These are phyloP conservation scores for Picochlorum costavermella DNA, from an alignment of 139 green algal genomes.

Conservation along the genomic window DNA sequence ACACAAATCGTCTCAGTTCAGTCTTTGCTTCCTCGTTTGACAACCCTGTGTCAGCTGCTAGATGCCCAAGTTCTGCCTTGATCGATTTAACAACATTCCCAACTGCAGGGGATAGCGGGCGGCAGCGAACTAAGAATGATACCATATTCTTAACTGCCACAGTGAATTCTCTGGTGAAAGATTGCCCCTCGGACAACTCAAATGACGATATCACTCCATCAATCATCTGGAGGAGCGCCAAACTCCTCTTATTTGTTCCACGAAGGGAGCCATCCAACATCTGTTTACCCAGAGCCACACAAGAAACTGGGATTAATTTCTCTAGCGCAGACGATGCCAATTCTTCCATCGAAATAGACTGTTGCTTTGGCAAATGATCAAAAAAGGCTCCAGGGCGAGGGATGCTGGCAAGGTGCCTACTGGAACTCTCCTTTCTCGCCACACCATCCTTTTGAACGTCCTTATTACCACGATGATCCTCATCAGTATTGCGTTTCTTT, in stretches of 20 bases:
- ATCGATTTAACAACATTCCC: conserved; percentile 84
- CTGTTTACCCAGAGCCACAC: conserved; percentile 70
- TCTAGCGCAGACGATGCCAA: conserved; percentile 10
- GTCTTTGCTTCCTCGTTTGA: conserved; percentile 44
- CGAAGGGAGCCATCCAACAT: conserved; percentile 68
- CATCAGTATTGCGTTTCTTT: neutral
- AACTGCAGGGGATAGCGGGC: conserved; percentile 78
- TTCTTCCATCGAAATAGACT: conserved; percentile 18
- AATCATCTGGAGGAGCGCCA: conserved; percentile 81
- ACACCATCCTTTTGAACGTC: neutral
- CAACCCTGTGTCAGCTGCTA: conserved; percentile 23
- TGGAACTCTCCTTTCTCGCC: neutral
- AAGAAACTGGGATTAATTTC: conserved; percentile 47
- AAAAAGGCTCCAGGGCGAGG: conserved; percentile 61
- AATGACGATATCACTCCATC: conserved; percentile 51
- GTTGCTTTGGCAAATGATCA: conserved; percentile 72
- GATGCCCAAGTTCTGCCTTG: conserved; percentile 53
- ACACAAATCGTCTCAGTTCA: conserved; percentile 34
- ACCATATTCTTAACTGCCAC: conserved; percentile 67
- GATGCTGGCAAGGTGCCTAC: conserved; percentile 12
- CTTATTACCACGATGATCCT: neutral
- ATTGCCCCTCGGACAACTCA: conserved; percentile 47
- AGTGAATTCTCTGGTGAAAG: conserved; percentile 69
- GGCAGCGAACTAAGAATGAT: conserved; percentile 78
- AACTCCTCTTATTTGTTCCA: conserved; percentile 70